A percentile compares a stretch with the other conserved stretches of the same genome.
phyloP scores from a whole-genome alignment of 768 basidiomycete genomes.

The Myochromella boudieri region DNA sequence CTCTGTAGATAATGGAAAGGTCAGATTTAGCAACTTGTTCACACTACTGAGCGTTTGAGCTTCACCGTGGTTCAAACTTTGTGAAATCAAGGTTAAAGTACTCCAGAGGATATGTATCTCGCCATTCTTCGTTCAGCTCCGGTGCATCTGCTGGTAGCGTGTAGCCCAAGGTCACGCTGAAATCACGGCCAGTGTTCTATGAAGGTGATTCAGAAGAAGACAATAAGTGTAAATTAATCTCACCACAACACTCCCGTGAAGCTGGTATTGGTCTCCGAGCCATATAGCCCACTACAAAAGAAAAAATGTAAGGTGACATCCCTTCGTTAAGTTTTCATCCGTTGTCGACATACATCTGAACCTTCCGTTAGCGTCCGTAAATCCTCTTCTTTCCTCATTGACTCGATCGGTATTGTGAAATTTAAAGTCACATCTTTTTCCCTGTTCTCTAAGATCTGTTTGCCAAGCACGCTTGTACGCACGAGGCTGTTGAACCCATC shows the following conservation, averaged over 20 bases:
- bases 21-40: not conserved
- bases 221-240: constrained; percentile 1
- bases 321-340: not conserved
- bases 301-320: not conserved
- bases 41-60: not conserved
- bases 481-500: constrained; percentile 50
- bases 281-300: constrained; percentile 33
- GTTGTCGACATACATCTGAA: constrained; percentile 27
- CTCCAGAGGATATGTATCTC: constrained; percentile 27
- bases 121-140: constrained; percentile 30
- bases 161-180: constrained; percentile 25
- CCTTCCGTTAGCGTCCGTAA: constrained; percentile 26
- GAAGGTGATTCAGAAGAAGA: constrained; percentile 5
- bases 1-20: constrained; percentile 19
- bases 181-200: constrained; percentile 27
- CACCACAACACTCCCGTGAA: constrained; percentile 29
- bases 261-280: constrained; percentile 26
- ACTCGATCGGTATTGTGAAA: constrained; percentile 29
- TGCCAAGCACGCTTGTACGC: constrained; percentile 31
- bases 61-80: constrained; percentile 37
- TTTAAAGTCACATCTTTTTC: constrained; percentile 29
- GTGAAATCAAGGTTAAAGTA: constrained; percentile 31
- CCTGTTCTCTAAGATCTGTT: constrained; percentile 20
- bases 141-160: constrained; percentile 19
- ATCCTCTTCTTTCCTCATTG: constrained; percentile 32